Base-by-base conservation (phyloP, 164 flowering plant species). In the Chimonanthus salicifolius region DNA sequence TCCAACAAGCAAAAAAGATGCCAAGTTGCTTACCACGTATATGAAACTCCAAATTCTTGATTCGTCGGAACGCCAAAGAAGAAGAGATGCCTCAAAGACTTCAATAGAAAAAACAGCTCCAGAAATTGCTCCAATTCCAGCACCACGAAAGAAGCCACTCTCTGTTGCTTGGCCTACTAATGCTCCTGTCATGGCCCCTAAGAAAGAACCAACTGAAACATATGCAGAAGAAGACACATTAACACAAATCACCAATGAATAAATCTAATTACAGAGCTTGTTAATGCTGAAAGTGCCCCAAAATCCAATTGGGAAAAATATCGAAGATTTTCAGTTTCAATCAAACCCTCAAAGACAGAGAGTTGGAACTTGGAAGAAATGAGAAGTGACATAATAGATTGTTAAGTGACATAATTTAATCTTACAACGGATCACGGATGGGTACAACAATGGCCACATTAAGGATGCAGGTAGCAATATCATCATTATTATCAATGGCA, bases 21-120 rank as follows among this genome's bases (percentile, higher is more conserved):
- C 4, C 15, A 16, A 1, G 72, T 68, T 21, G 69, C 86, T 82
- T 72, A 90, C 95, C 94, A 93, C 78, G 75, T 89, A 88, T 11
- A 88, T 84, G 64, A 93, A 81, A 80, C 94, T 90, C 33, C 91
- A 84, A 44, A 92, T 48, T 15, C 92, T 90, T 3, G 90, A 87
- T 62, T 90, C 92, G 72, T 86, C 90, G 0, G 92, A 87, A 66
- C 87, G 88, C 98, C 96, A 92, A 47, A 92, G 87, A 82, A 84
- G 77, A 60, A 86, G 84, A 58, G 92, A 90, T 4, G 94, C 87
- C 77, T 92, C 98, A 68, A 92, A 89, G 72, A 91, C 96, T 79
- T 92, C 94, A 68, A 92, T 89, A 0, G 98, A 92, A 86, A 91
- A 91, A 74, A 92, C 96, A 77, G 98, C 98, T 60, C 98, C 98